phyloP scores from a whole-genome alignment of 305 asterid species.

The Ruellia speciosa region DNA sequence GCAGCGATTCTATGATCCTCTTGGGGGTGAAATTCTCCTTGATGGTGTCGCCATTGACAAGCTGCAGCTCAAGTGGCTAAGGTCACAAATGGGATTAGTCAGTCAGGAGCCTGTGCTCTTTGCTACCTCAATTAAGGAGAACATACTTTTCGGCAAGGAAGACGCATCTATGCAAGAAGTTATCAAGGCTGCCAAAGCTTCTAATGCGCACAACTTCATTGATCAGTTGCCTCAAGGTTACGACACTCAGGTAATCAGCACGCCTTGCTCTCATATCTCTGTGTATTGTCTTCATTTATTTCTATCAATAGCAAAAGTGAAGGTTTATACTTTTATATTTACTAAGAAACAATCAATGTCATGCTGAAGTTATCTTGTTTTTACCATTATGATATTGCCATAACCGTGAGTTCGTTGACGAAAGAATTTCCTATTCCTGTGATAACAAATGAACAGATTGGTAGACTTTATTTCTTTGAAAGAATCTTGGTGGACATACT shows the following conservation, averaged over 20 bases:
- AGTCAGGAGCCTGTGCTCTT: constrained; percentile 95
- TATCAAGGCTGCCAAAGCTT: constrained; percentile 74
- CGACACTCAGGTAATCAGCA: constrained; percentile 67
- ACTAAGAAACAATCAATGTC: neutral
- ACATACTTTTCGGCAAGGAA: constrained; percentile 84
- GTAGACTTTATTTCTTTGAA: constrained; percentile 11
- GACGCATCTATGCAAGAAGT: constrained; percentile 72
- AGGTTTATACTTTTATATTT: neutral
- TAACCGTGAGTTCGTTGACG: neutral
- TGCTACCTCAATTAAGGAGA: constrained; percentile 81
- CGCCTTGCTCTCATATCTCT: neutral
- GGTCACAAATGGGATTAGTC: constrained; percentile 94
- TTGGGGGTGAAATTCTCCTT: constrained; percentile 57
- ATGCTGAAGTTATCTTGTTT: constrained; percentile 12
- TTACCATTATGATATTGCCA: neutral
- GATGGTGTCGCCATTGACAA: constrained; percentile 68
- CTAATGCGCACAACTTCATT: constrained; percentile 93
- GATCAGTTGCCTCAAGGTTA: constrained; percentile 77
- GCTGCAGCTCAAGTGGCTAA: constrained; percentile 82
- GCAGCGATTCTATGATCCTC: constrained; percentile 85
- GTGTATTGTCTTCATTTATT: neutral
- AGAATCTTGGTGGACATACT: constrained; percentile 19
- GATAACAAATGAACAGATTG: constrained; percentile 11
- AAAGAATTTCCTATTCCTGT: neutral
- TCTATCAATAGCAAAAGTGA: neutral